These are phyloP conservation scores for Aspergillus pseudotamarii DNA, from an alignment of 2,329 filamentous ascomycete genomes.

Conservation along the genomic window DNA sequence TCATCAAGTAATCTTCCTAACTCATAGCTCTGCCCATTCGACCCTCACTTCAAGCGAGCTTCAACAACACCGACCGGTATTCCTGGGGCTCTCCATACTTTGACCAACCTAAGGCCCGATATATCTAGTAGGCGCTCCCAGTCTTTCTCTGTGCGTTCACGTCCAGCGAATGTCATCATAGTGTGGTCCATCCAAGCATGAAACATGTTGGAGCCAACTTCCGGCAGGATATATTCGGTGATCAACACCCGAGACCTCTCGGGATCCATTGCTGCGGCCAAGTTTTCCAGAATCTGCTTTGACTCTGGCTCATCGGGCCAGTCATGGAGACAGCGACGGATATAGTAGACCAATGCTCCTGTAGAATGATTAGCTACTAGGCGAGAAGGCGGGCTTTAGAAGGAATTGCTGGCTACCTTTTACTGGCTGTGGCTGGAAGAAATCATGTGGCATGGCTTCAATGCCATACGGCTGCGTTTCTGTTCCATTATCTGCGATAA, in stretches of 20 bases:
- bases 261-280: slow-evolving; percentile 25
- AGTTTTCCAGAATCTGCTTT: slow-evolving; percentile 23
- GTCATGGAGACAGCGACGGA: slow-evolving; percentile 37
- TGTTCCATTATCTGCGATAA: slow-evolving; percentile 16
- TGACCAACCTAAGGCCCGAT: slow-evolving; percentile 26
- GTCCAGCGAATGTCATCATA: slow-evolving; percentile 30
- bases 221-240: slow-evolving; percentile 31
- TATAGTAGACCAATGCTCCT: slow-evolving; percentile 34
- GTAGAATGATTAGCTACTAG: neutral
- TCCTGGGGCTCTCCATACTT: slow-evolving; percentile 24
- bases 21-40: fast-evolving
- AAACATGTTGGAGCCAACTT: slow-evolving; percentile 19
- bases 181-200: slow-evolving; percentile 27
- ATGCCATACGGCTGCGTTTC: slow-evolving; percentile 16
- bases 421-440: slow-evolving; percentile 26
- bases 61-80: slow-evolving; percentile 25
- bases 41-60: slow-evolving; percentile 21
- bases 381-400: too few relatives aligned
- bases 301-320: slow-evolving; percentile 23
- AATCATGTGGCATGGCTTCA: slow-evolving; percentile 23
- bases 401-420: slow-evolving; percentile 16
- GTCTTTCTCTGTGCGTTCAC: slow-evolving; percentile 30
- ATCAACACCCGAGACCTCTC: slow-evolving; percentile 26
- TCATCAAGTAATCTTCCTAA: neutral
- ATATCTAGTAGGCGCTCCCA: slow-evolving; percentile 27